Evolutionary conservation across 805 yeast species (phyloP).

Genomic region (Candida manassasensis): DNA sequence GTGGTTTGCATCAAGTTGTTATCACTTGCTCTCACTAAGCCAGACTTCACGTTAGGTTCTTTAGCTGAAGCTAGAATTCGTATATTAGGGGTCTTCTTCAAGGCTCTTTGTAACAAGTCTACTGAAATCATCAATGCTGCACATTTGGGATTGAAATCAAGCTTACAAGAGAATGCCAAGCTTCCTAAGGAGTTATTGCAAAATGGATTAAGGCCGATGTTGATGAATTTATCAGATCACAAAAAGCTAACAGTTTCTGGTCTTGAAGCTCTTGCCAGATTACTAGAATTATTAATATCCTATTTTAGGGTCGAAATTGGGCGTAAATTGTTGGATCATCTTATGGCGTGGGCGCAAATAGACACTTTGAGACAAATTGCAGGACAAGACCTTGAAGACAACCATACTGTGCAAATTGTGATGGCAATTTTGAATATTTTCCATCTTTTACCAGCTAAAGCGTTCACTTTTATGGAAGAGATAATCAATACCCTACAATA

Average conservation of each 20-base stretch:
- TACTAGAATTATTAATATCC: conserved; percentile 80
- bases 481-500: conserved; percentile 69
- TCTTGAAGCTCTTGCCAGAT: conserved; percentile 81
- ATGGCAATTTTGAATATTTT: conserved; percentile 88
- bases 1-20: conserved; percentile 85
- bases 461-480: conserved; percentile 87
- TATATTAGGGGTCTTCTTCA: conserved; percentile 90
- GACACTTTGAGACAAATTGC: conserved; percentile 70
- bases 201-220: conserved; percentile 90
- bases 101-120: conserved; percentile 81
- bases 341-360: conserved; percentile 94
- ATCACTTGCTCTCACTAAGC: conserved; percentile 77
- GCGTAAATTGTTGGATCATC: conserved; percentile 82
- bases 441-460: conserved; percentile 87
- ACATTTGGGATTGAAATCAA: conserved; percentile 78
- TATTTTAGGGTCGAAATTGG: conserved; percentile 98
- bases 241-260: conserved; percentile 86
- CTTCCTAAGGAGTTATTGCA: conserved; percentile 94
- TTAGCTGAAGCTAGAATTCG: conserved; percentile 75
- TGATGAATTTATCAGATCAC: conserved; percentile 92
- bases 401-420: conserved; percentile 79
- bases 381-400: conserved; percentile 72
- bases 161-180: conserved; percentile 78
- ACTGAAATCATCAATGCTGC: conserved; percentile 91
- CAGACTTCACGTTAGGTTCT: conserved; percentile 73